Conservation (phyloP, 441 rosid species). For the Geranium incanum region DNA sequence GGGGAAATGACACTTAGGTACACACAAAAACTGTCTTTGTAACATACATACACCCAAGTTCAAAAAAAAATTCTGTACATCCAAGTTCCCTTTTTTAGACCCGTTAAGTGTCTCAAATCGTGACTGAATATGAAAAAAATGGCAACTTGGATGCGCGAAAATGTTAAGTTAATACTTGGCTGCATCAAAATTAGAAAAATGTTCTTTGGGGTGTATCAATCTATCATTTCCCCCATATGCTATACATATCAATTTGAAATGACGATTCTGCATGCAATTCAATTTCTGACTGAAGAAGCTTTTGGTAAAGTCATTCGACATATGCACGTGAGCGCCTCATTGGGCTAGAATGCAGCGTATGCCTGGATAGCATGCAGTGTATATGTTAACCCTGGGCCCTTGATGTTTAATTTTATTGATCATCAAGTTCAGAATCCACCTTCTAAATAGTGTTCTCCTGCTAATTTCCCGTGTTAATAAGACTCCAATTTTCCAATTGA, state of each 20-base stretch:
- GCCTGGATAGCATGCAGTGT: neutral
- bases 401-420: neutral
- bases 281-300: neutral
- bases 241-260: neutral
- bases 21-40: no score
- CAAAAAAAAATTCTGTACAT: no score
- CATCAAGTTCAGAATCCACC: neutral
- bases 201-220: no score
- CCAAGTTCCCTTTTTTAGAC: no score
- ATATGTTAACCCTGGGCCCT: neutral
- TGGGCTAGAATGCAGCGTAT: neutral
- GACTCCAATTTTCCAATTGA: neutral
- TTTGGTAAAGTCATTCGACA: neutral
- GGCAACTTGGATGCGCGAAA: no score
- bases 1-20: no score
- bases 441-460: neutral
- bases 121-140: no score
- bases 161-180: no score
- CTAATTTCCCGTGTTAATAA: neutral
- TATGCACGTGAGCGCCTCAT: constrained; percentile 1
- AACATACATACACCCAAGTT: no score
- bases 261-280: neutral
- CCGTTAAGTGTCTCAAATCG: no score
- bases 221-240: no score
- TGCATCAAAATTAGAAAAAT: no score